A percentile compares a stretch with the other conserved stretches of the same genome.
Evolutionary conservation across 345 rosid species (phyloP).

Genomic region (Physaria fendleri): DNA sequence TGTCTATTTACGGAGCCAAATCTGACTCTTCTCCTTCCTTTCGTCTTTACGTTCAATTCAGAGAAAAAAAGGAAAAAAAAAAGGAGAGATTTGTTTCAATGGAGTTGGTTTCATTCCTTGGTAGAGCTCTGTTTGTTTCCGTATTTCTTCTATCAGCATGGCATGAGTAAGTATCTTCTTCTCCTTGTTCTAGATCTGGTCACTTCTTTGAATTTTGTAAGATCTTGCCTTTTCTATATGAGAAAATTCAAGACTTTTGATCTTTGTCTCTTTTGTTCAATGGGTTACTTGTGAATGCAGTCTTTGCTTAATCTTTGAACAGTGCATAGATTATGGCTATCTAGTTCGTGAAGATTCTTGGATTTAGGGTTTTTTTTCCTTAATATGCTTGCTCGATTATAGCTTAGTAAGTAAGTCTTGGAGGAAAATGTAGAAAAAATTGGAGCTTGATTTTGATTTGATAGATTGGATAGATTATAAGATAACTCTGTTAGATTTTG

Average conservation of each 20-base stretch:
- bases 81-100: conserved; percentile 12
- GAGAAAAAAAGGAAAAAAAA: not conserved
- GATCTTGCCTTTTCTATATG: conserved; percentile 7
- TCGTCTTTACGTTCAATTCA: not conserved
- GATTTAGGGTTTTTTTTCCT: not conserved
- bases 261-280: not conserved
- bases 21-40: not conserved
- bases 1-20: conserved; percentile 17
- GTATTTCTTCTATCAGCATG: conserved; percentile 68
- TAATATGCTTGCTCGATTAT: not conserved
- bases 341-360: not conserved
- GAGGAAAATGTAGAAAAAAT: not conserved
- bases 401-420: not conserved
- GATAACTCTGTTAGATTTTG: not conserved
- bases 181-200: conserved; percentile 24
- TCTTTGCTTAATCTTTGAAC: not conserved
- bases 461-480: not conserved
- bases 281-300: not conserved
- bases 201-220: not conserved
- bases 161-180: conserved; percentile 45
- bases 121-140: conserved; percentile 64
- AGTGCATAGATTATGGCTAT: not conserved
- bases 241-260: not conserved
- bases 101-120: conserved; percentile 45
- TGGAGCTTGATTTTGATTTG: conserved; percentile 19